phyloP scores from a whole-genome alignment of 305 asterid genomes.

The Rubia tinctorum region DNA sequence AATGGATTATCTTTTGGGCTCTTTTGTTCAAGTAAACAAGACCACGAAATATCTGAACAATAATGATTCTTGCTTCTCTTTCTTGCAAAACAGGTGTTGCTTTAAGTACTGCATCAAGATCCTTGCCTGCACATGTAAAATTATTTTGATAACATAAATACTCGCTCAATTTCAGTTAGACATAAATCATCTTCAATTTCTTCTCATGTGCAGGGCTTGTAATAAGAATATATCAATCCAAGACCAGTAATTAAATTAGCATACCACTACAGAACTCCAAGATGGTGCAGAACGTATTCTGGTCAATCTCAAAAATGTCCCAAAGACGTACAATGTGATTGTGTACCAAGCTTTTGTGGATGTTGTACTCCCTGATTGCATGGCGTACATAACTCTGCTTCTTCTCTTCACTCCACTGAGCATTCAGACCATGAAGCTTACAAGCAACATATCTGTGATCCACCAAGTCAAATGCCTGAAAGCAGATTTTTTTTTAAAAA shows the following conservation, averaged over 20 bases:
- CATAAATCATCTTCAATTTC: neutral
- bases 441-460: constrained; percentile 98
- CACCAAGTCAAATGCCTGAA: constrained; percentile 97
- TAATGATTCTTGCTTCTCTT: constrained; percentile 84
- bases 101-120: constrained; percentile 95
- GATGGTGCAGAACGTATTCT: constrained; percentile 91
- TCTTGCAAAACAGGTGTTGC: constrained; percentile 85
- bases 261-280: constrained; percentile 96
- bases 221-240: neutral
- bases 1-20: constrained; percentile 90
- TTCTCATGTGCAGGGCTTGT: neutral
- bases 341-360: constrained; percentile 90
- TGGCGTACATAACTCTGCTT: constrained; percentile 96
- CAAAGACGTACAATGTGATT: constrained; percentile 94
- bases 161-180: neutral
- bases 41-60: constrained; percentile 92
- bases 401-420: constrained; percentile 99
- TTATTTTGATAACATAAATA: constrained; percentile 10
- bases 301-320: constrained; percentile 98
- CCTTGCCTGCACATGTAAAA: constrained; percentile 62
- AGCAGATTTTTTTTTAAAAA: constrained; percentile 18
- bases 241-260: constrained; percentile 19
- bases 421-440: constrained; percentile 95
- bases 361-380: constrained; percentile 98
- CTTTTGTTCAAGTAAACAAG: constrained; percentile 91